Base-by-base conservation (phyloP, 2,329 filamentous ascomycete species). In the Didymella glomerata region DNA sequence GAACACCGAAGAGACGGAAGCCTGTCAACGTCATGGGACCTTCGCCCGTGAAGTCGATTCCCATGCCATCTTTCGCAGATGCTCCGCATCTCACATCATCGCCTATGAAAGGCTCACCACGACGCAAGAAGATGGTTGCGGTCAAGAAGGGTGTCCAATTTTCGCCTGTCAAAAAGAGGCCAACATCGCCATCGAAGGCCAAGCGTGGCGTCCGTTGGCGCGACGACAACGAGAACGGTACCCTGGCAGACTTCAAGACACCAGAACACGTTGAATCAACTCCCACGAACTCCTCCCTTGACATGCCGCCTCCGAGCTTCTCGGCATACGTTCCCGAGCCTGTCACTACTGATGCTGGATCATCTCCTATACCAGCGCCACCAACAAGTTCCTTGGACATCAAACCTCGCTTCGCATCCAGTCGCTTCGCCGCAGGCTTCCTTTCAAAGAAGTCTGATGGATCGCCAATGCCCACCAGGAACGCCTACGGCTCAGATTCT, bases 191-290 rank as follows among this genome's bases (percentile, higher is more conserved):
- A 1, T 76, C 77, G 36, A 85, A 85, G 67, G 62, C 80, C 54
- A 92, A 92, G 77, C 86, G 93, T 60, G 89, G 85, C 45, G 94
- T 99, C 6, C 87, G 94, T 64, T 99, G 95, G 95, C 88, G 92
- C 58, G 93, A 96, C 70, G 95, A 98, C 69, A 92, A 89, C 2
- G 90, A 96, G 71, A 88, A 94, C 50, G 93, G 93, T 24, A 88
- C 89, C 0, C 81, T 98, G 55, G 93, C 91, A 11, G 95, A 98
- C 74, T 97, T 94, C 73, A 91, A 94, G 72, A 97, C 94, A 2
- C 94, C 95, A 1, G 86, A 93, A 75, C 90, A 89, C 72, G 77
- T 84, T 9, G 81, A 85, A 16, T 82, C 82, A 2, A 85, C 86
- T 0, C 85, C 87, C 7, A 85, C 88, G 48, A 77, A 62, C 24